phyloP scores from a whole-genome alignment of 1,139 yeast genomes.

The Candida tetrigidarum region DNA sequence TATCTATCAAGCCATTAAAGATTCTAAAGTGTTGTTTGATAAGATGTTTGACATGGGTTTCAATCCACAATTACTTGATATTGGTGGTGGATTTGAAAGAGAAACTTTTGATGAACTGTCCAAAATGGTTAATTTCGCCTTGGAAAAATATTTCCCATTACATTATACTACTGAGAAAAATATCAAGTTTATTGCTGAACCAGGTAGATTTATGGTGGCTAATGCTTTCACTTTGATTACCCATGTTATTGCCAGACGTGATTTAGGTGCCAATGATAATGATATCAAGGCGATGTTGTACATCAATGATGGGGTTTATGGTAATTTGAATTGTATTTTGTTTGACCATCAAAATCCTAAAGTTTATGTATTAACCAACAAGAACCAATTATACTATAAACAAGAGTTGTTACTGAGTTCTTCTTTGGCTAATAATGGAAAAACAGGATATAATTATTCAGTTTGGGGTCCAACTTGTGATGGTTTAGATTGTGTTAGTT shows the following conservation, averaged over 20 bases:
- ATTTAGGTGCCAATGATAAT: conserved; percentile 20
- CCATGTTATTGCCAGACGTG: conserved; percentile 83
- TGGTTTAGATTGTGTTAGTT: conserved; percentile 85
- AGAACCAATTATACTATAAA: conserved; percentile 50
- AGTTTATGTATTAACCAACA: conserved; percentile 66
- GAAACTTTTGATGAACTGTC: conserved; percentile 70
- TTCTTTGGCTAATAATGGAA: no score
- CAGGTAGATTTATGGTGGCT: conserved; percentile 91
- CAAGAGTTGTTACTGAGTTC: conserved; percentile 17
- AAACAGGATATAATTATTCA: conserved; percentile 44
- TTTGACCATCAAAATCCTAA: conserved; percentile 89
- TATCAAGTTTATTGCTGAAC: conserved; percentile 82
- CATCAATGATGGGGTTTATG: conserved; percentile 94
- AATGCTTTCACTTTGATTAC: conserved; percentile 85
- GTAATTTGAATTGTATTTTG: conserved; percentile 90
- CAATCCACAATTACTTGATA: conserved; percentile 65
- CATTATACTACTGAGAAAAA: conserved; percentile 30
- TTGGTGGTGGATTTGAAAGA: conserved; percentile 92
- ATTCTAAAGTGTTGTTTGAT: conserved; percentile 74
- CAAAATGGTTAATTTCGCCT: conserved; percentile 55
- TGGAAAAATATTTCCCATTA: conserved; percentile 62
- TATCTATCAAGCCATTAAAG: conserved; percentile 71
- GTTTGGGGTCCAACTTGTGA: conserved; percentile 99
- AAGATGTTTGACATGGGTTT: conserved; percentile 53
- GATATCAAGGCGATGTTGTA: conserved; percentile 56